phyloP scores from a whole-genome alignment of 345 rosid genomes.

The Eutrema japonicum region DNA sequence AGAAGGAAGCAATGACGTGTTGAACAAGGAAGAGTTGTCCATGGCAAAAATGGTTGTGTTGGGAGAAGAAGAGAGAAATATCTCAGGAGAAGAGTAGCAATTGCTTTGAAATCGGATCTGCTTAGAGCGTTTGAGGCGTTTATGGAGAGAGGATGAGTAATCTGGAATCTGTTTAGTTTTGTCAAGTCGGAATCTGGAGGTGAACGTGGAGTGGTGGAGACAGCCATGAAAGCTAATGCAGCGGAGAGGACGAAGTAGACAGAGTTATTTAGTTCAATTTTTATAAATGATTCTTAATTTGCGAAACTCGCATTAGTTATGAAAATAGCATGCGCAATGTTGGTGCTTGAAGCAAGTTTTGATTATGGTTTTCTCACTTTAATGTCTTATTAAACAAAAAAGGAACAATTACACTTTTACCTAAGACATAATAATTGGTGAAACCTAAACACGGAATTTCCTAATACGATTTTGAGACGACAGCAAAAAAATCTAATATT shows the following conservation, averaged over 20 bases:
- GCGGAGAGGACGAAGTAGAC: constrained; percentile 63
- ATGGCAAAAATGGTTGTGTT: constrained; percentile 76
- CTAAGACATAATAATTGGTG: too few relatives aligned
- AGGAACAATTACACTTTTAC: too few relatives aligned
- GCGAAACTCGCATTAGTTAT: too few relatives aligned
- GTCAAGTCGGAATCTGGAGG: constrained; percentile 38
- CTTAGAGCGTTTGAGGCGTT: constrained; percentile 64
- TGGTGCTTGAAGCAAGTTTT: too few relatives aligned
- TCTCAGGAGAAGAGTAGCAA: constrained; percentile 65
- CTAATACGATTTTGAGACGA: too few relatives aligned
- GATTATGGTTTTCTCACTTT: too few relatives aligned
- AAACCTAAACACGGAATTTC: too few relatives aligned
- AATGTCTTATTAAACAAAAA: too few relatives aligned
- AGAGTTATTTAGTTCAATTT: constrained; percentile 26
- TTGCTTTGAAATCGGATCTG: constrained; percentile 61
- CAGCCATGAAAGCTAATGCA: constrained; percentile 67
- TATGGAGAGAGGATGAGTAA: constrained; percentile 44
- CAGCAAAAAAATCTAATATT: too few relatives aligned
- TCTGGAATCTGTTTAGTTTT: constrained; percentile 16
- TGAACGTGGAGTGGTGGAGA: constrained; percentile 55
- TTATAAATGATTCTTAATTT: too few relatives aligned
- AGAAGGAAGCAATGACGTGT: constrained; percentile 54
- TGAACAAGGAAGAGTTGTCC: constrained; percentile 60
- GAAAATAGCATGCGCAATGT: too few relatives aligned
- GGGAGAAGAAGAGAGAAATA: constrained; percentile 59